Evolutionary conservation across 257 asterid genomes (phyloP).

Genomic region (Nicotiana attenuata): DNA sequence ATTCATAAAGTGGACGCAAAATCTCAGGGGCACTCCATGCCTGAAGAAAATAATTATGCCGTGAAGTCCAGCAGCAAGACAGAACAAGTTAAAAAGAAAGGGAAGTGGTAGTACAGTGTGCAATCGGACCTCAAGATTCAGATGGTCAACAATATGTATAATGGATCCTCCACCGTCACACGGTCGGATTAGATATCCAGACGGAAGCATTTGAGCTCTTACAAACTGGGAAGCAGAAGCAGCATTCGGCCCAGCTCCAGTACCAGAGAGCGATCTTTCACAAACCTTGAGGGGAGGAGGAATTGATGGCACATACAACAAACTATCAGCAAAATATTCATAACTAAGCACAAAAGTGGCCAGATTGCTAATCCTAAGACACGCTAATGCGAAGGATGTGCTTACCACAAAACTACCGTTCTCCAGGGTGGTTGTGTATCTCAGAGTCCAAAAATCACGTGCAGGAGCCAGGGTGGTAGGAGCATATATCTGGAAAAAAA

Average conservation of each 20-base stretch:
- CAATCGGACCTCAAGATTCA: slow-evolving; percentile 62
- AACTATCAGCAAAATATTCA: background rate
- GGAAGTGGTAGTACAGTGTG: background rate
- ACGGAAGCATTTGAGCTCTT: slow-evolving; percentile 88
- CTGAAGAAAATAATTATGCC: slow-evolving; percentile 26
- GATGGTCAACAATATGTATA: slow-evolving; percentile 92
- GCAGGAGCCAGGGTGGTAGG: slow-evolving; percentile 96
- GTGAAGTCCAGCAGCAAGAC: background rate
- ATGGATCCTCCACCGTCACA: slow-evolving; percentile 98
- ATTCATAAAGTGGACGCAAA: slow-evolving; percentile 90
- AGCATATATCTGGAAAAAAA: slow-evolving; percentile 62
- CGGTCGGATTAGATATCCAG: slow-evolving; percentile 86
- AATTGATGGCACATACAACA: background rate
- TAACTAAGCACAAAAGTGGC: background rate
- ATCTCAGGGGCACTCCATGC: slow-evolving; percentile 99
- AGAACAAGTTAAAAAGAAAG: background rate
- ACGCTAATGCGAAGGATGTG: background rate
- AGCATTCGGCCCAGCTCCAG: slow-evolving; percentile 79
- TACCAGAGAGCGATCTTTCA: slow-evolving; percentile 89
- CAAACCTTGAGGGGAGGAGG: slow-evolving; percentile 49
- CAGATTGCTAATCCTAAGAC: background rate
- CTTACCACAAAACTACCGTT: slow-evolving; percentile 95
- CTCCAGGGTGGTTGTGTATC: slow-evolving; percentile 90
- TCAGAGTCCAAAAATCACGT: slow-evolving; percentile 95
- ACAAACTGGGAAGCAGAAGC: slow-evolving; percentile 78